Conservation (phyloP, 1,139 yeast species). For the Nakaseomyces uthaithaninus region DNA sequence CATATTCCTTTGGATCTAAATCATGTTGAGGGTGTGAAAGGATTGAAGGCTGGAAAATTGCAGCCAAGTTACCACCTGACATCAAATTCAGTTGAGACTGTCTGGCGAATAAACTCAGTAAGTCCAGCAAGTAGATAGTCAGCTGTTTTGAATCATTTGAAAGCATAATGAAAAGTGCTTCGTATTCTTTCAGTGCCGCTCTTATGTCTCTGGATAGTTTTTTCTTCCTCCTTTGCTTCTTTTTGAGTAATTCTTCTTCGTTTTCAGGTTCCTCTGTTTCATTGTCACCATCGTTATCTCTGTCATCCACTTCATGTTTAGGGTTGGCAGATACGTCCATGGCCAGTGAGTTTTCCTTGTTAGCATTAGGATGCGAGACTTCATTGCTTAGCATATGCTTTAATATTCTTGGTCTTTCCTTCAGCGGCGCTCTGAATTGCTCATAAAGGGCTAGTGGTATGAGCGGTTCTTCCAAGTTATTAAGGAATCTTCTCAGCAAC, state of each 20-base stretch:
- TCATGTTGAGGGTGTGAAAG: conserved; percentile 89
- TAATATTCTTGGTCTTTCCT: conserved; percentile 33
- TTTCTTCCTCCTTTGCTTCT: conserved; percentile 35
- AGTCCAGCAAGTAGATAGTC: conserved; percentile 75
- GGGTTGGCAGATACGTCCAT: conserved; percentile 8
- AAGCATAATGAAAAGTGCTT: conserved; percentile 47
- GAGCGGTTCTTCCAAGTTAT: conserved; percentile 86
- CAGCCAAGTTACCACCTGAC: conserved; percentile 91
- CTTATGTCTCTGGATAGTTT: conserved; percentile 50
- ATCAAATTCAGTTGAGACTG: conserved; percentile 71
- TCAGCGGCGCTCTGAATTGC: conserved; percentile 68
- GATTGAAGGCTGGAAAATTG: conserved; percentile 92
- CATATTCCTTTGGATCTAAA: conserved; percentile 85
- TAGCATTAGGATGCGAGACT: conserved; percentile 18
- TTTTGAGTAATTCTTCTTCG: conserved; percentile 31
- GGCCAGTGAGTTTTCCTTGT: conserved; percentile 20
- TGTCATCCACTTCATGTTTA: conserved; percentile 10
- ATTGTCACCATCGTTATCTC: conserved; percentile 13
- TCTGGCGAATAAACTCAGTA: conserved; percentile 77
- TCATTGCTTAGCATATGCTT: conserved; percentile 23
- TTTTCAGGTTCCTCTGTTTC: conserved; percentile 28
- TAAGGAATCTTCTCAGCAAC: conserved; percentile 72
- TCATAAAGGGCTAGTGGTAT: conserved; percentile 76
- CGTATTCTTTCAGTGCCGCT: conserved; percentile 65
- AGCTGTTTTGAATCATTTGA: conserved; percentile 56